Evolutionary conservation across 1,284 basidiomycete species (phyloP), one percentile per base, ranked within the genome.

Genomic region (Heterobasidion occidentale): DNA sequence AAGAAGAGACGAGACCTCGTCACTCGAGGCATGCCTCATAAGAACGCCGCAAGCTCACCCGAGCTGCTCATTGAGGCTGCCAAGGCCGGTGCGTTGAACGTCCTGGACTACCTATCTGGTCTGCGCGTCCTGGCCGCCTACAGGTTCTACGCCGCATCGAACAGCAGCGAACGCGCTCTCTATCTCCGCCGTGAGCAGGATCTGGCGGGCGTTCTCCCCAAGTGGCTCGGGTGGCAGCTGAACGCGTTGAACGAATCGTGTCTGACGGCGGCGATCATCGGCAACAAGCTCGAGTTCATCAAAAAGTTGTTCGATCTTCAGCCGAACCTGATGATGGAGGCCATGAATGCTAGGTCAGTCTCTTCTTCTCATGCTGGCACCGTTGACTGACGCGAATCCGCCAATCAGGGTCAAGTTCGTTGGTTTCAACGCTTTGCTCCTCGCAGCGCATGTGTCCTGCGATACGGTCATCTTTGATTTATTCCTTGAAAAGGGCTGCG

Each of bases 1-100:
- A 81, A 80, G 71, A 83, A 83, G 62, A 70, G 79, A 4, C 71
- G 71, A 35, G 80, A 83, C 60, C 69, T 82, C 11, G 77, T n/a
- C 7, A 48, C 36, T 17, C 49, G 27, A 9, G 27, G n/a, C 6
- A 20, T 35, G 36, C 35, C n/a, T 17, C 3, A 15, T 19, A 35
- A 12, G 35, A 54, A 20, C 7, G 9, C 11, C 27, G 7, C 51
- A 4, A 34, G 34, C 7, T 51, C 56, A 38, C 52, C 45, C 8
- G 44, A 52, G 1, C 60, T 82, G 1, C 64, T 81, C 2, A 82
- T 80, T 77, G 60, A 57, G 9, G 80, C 81, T 1, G 70, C 72
- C 2, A 48, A 51, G 4, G 9, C 12, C 1, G 66, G 67, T 14
- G 70, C 76, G 0, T 59, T 65, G 11, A 66, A 64, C 15, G 68